A percentile compares a stretch with the other conserved stretches of the same genome.
These are phyloP conservation scores for Globisporangium alternatum DNA, from an alignment of 352 stramenopile genomes.

Conservation along the genomic window DNA sequence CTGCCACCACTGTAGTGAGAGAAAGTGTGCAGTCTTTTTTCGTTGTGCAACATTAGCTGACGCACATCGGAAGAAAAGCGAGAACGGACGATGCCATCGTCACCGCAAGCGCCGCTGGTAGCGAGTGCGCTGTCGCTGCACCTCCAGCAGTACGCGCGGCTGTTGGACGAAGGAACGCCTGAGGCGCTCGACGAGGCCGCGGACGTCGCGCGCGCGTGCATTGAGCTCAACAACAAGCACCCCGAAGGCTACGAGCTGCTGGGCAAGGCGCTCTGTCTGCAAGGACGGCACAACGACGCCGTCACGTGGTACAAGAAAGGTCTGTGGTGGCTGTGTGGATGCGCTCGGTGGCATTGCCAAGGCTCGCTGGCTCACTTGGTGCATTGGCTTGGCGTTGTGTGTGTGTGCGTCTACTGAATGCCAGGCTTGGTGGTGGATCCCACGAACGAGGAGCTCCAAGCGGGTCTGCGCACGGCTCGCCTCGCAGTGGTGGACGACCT, in stretches of 20 bases:
- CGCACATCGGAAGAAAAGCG: neutral
- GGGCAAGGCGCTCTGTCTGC: slow-evolving; percentile 29
- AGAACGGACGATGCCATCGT: neutral
- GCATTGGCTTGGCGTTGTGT: neutral
- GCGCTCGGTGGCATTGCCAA: neutral
- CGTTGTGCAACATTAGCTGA: too few species aligned
- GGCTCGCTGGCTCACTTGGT: neutral
- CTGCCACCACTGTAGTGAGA: too few species aligned
- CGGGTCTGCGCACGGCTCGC: slow-evolving; percentile 43
- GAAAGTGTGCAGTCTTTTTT: too few species aligned
- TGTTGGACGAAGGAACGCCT: slow-evolving; percentile 24
- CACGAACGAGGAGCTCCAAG: slow-evolving; percentile 34
- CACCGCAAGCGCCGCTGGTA: neutral
- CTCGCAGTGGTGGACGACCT: slow-evolving; percentile 48
- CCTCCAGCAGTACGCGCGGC: slow-evolving; percentile 20
- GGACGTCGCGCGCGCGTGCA: slow-evolving; percentile 24
- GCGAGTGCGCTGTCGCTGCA: slow-evolving; percentile 5
- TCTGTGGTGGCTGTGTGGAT: slow-evolving; percentile 5
- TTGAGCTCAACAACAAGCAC: slow-evolving; percentile 23
- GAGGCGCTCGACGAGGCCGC: slow-evolving; percentile 27
- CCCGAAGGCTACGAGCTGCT: slow-evolving; percentile 35
- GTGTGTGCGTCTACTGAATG: neutral
- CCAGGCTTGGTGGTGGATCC: slow-evolving; percentile 48
- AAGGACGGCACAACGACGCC: slow-evolving; percentile 33
- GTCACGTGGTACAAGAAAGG: slow-evolving; percentile 52